Evolutionary conservation across 148 eudicot genomes (phyloP).

Genomic region (Chenopodium quinoa): DNA sequence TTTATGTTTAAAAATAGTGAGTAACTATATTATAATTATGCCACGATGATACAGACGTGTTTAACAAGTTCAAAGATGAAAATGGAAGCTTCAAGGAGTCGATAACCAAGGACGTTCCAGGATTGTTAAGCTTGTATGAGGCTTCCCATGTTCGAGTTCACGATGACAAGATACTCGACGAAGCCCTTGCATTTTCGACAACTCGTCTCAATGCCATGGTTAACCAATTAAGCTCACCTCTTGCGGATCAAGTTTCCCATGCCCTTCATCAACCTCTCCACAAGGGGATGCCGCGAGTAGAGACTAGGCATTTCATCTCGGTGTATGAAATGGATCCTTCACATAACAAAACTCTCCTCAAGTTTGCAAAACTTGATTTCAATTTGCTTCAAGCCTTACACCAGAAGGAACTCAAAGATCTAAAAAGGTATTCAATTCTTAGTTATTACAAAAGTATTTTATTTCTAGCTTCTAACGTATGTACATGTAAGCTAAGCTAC

Average conservation of each 20-base stretch:
- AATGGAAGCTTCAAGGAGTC: slow-evolving; percentile 27
- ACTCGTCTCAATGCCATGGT: slow-evolving; percentile 27
- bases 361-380: slow-evolving; percentile 52
- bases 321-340: slow-evolving; percentile 33
- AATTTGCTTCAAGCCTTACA: slow-evolving; percentile 46
- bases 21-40: not conserved
- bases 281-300: slow-evolving; percentile 40
- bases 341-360: slow-evolving; percentile 28
- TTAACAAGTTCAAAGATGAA: slow-evolving; percentile 29
- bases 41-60: slow-evolving; percentile 22
- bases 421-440: not conserved
- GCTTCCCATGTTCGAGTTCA: slow-evolving; percentile 27
- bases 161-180: slow-evolving; percentile 34
- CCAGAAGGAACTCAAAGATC: slow-evolving; percentile 38
- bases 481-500: no score
- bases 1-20: not conserved
- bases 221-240: slow-evolving; percentile 8
- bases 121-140: slow-evolving; percentile 42
- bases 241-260: slow-evolving; percentile 35
- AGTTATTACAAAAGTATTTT: no score
- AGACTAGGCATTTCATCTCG: slow-evolving; percentile 42
- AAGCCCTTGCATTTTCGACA: slow-evolving; percentile 30
- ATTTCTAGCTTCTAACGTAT: no score
- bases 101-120: slow-evolving; percentile 5
- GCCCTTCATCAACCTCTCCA: slow-evolving; percentile 42